Conservation (phyloP, 202 grass and related monocot genomes). For the Dendrocalamus latiflorus region DNA sequence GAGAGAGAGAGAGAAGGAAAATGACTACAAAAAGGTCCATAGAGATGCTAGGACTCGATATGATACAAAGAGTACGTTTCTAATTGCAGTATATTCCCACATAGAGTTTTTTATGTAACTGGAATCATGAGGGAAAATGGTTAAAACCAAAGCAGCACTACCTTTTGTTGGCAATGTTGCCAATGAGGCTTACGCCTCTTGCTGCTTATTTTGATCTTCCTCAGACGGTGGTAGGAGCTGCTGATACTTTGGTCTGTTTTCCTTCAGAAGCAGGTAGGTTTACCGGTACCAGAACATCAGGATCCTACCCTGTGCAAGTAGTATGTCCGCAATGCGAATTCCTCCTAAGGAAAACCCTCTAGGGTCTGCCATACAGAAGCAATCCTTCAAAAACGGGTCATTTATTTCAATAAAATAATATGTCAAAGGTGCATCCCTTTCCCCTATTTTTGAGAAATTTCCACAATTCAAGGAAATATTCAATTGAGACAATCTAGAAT, state of each 20-base stretch:
- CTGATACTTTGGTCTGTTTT: constrained; percentile 86
- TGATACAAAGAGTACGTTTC: not conserved
- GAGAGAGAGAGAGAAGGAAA: not conserved
- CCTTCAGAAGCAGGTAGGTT: constrained; percentile 86
- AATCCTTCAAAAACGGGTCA: not conserved
- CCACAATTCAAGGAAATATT: not conserved
- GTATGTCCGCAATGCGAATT: constrained; percentile 52
- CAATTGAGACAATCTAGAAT: not conserved
- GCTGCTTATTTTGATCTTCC: constrained; percentile 34
- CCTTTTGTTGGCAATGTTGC: not conserved
- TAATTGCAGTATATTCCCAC: not conserved
- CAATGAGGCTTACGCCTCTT: not conserved
- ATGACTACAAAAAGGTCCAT: not conserved
- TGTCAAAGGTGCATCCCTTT: not conserved
- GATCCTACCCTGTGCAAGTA: constrained; percentile 74
- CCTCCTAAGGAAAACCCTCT: constrained; percentile 64
- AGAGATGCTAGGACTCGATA: not conserved
- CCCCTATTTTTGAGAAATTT: not conserved
- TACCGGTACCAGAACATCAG: constrained; percentile 87
- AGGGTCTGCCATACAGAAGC: too few species aligned
- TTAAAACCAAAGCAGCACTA: not conserved
- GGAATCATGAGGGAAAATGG: too few species aligned
- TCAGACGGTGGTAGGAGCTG: constrained; percentile 42
- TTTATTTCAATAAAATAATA: not conserved
- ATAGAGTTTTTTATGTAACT: not conserved